Evolutionary conservation across 225 moss, liverwort and hornwort genomes (phyloP).

Genomic region (Straminergon stramineum): DNA sequence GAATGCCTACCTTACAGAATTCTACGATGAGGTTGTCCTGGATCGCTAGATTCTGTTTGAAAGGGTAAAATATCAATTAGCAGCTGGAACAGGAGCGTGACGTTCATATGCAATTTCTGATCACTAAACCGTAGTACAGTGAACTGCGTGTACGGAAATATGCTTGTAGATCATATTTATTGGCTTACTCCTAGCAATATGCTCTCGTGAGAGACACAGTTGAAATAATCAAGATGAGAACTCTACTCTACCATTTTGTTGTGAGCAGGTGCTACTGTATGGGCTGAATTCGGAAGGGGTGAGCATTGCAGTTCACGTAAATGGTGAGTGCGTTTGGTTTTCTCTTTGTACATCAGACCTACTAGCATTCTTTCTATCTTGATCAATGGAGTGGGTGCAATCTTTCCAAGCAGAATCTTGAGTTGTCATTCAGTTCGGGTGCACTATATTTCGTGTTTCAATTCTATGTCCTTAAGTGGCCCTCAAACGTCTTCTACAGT

Average conservation of each 20-base stretch:
- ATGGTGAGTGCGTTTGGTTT: slow-evolving; percentile 21
- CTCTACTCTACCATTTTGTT: background rate
- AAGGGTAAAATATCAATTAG: background rate
- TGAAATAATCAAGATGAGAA: background rate
- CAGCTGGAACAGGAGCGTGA: background rate
- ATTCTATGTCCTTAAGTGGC: background rate
- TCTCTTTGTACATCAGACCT: background rate
- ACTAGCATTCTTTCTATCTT: background rate
- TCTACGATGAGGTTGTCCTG: background rate
- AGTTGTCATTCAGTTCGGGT: background rate
- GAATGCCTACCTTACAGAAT: background rate
- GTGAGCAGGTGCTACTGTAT: slow-evolving; percentile 45
- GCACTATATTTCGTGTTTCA: background rate
- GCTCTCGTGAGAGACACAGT: background rate
- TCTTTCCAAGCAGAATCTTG: background rate
- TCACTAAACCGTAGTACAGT: background rate
- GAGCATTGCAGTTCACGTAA: slow-evolving; percentile 50
- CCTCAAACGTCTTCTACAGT: background rate
- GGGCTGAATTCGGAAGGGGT: slow-evolving; percentile 37
- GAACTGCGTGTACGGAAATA: background rate
- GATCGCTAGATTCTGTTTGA: background rate
- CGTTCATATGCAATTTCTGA: background rate
- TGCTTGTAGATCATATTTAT: background rate
- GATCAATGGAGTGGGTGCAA: background rate
- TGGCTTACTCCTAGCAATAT: background rate